Evolutionary conservation across 1,139 yeast genomes (phyloP).

Genomic region (Candida neerlandica): DNA sequence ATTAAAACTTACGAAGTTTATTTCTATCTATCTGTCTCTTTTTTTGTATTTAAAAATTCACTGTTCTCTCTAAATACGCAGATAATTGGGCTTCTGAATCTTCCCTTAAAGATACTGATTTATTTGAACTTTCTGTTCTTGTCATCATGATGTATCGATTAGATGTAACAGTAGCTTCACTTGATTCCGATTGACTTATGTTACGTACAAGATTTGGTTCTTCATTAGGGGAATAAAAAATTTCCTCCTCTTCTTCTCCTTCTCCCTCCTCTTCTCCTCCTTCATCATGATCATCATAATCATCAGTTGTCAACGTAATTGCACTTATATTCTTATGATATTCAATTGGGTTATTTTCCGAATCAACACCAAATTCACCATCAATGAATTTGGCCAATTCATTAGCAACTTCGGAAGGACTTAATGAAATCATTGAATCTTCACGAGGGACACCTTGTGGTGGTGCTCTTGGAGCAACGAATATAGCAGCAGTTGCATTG

Average conservation of each 20-base stretch:
- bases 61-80: conserved; percentile 33
- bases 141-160: conserved; percentile 14
- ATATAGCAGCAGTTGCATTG: not conserved
- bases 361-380: conserved; percentile 18
- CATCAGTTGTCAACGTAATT: conserved; percentile 21
- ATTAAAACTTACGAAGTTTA: conserved; percentile 4
- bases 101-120: conserved; percentile 18
- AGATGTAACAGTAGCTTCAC: conserved; percentile 38
- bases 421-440: conserved; percentile 29
- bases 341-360: not conserved
- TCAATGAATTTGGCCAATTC: conserved; percentile 36
- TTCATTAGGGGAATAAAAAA: conserved; percentile 20
- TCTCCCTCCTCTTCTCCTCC: conserved; percentile 14
- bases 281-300: conserved; percentile 13
- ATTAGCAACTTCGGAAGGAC: conserved; percentile 33
- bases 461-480: not conserved
- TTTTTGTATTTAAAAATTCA: conserved; percentile 19
- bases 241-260: conserved; percentile 23
- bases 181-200: conserved; percentile 27
- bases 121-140: not conserved
- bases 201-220: not conserved
- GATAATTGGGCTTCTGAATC: conserved; percentile 40
- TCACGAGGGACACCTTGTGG: conserved; percentile 15
- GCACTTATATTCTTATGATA: conserved; percentile 13
- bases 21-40: not conserved